phyloP scores from a whole-genome alignment of 2,329 filamentous ascomycete species.

The Alternaria angustiovoidea region DNA sequence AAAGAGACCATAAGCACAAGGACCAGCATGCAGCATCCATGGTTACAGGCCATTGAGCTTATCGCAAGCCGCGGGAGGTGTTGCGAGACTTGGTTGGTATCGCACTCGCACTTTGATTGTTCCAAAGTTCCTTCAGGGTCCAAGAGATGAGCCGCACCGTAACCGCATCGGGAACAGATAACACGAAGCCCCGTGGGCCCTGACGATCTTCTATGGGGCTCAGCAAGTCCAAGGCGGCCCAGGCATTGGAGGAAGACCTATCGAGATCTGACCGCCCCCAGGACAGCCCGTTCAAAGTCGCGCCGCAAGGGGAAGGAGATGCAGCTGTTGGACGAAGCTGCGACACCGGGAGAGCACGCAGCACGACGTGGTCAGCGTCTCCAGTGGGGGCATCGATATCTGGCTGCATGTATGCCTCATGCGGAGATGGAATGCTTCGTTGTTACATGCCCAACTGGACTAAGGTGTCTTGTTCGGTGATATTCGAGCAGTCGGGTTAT shows the following conservation, averaged over 20 bases:
- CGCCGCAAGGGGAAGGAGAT: background rate
- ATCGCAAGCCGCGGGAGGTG: background rate
- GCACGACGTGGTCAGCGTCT: background rate
- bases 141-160: conserved; percentile 30
- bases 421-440: background rate
- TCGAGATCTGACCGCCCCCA: conserved; percentile 1
- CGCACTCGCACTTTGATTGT: background rate
- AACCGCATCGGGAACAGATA: conserved; percentile 25
- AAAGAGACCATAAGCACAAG: background rate
- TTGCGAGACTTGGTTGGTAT: background rate
- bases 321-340: background rate
- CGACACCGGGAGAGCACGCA: background rate
- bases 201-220: conserved; percentile 27
- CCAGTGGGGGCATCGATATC: background rate
- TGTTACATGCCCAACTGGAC: background rate
- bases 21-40: background rate
- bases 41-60: background rate
- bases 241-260: conserved; percentile 13
- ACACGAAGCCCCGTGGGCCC: conserved; percentile 26
- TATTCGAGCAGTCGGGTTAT: background rate
- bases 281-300: background rate
- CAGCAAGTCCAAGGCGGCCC: conserved; percentile 21
- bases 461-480: background rate
- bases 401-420: background rate
- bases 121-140: conserved; percentile 17